phyloP scores from a whole-genome alignment of 1,139 yeast species.

The Suhomyces yuchorum region DNA sequence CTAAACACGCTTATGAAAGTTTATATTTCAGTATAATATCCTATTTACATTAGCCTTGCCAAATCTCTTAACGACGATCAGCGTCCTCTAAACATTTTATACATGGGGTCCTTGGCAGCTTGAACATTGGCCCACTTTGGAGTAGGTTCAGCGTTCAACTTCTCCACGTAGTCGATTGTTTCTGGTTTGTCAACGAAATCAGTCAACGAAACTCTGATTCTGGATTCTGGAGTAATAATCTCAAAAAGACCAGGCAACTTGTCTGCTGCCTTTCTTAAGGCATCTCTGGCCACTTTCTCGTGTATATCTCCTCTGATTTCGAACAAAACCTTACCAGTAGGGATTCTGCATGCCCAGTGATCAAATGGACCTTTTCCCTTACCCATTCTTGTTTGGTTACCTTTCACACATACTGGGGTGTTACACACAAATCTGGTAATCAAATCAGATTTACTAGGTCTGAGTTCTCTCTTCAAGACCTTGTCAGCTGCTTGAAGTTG shows the following conservation, averaged over 20 bases:
- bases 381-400: slow-evolving; percentile 99
- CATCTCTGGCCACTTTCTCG: slow-evolving; percentile 88
- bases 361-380: slow-evolving; percentile 98
- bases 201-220: slow-evolving; percentile 73
- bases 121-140: slow-evolving; percentile 56
- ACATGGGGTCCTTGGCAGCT: slow-evolving; percentile 52
- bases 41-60: neutral
- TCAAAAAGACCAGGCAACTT: slow-evolving; percentile 93
- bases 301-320: slow-evolving; percentile 84
- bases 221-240: slow-evolving; percentile 67
- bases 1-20: neutral
- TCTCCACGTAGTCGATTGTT: slow-evolving; percentile 55
- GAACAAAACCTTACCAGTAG: slow-evolving; percentile 90
- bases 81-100: slow-evolving; percentile 58
- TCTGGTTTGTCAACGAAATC: slow-evolving; percentile 45
- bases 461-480: slow-evolving; percentile 77
- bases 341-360: slow-evolving; percentile 95
- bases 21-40: neutral
- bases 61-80: slow-evolving; percentile 7
- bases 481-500: slow-evolving; percentile 92
- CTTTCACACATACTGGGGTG: slow-evolving; percentile 91
- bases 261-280: slow-evolving; percentile 86
- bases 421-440: slow-evolving; percentile 83
- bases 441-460: slow-evolving; percentile 69
- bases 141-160: slow-evolving; percentile 63